Conservation (phyloP, 257 asterid species). For the Leptodermis oblonga region DNA sequence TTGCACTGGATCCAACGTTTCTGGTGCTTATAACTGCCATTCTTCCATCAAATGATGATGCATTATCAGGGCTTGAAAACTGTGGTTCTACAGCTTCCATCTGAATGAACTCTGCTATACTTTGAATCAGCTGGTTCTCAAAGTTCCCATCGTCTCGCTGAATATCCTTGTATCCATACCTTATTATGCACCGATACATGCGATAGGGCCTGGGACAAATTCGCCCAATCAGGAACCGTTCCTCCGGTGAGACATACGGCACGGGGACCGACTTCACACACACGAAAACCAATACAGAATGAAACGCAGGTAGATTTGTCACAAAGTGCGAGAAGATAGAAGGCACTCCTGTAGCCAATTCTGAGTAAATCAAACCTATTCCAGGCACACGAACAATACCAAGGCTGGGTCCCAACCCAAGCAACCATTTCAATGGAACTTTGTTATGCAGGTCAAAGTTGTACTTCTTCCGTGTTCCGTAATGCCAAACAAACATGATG, state of each 20-base stretch:
- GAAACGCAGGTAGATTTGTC: constrained; percentile 94
- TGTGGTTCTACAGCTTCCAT: constrained; percentile 92
- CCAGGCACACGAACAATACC: constrained; percentile 98
- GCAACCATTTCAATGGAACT: constrained; percentile 84
- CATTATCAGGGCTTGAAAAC: constrained; percentile 52
- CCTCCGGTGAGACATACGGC: constrained; percentile 79
- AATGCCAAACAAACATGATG: constrained; percentile 89
- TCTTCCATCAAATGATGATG: constrained; percentile 76
- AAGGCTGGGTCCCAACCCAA: constrained; percentile 87
- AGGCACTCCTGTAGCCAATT: constrained; percentile 88
- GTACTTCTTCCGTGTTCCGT: constrained; percentile 89
- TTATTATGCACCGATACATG: constrained; percentile 89
- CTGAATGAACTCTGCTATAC: constrained; percentile 90
- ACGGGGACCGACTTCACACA: constrained; percentile 88
- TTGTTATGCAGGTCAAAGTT: constrained; percentile 85
- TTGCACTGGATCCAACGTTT: constrained; percentile 36
- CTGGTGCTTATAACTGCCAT: constrained; percentile 90
- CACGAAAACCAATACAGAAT: constrained; percentile 78
- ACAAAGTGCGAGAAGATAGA: constrained; percentile 88
- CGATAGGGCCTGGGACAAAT: constrained; percentile 88
- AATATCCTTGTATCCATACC: constrained; percentile 91
- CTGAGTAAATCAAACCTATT: constrained; percentile 87
- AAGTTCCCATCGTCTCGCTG: constrained; percentile 79
- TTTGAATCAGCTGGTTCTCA: constrained; percentile 71
- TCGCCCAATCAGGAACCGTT: constrained; percentile 91